phyloP scores from a whole-genome alignment of 2,329 filamentous ascomycete genomes.

The Fusarium sp. region DNA sequence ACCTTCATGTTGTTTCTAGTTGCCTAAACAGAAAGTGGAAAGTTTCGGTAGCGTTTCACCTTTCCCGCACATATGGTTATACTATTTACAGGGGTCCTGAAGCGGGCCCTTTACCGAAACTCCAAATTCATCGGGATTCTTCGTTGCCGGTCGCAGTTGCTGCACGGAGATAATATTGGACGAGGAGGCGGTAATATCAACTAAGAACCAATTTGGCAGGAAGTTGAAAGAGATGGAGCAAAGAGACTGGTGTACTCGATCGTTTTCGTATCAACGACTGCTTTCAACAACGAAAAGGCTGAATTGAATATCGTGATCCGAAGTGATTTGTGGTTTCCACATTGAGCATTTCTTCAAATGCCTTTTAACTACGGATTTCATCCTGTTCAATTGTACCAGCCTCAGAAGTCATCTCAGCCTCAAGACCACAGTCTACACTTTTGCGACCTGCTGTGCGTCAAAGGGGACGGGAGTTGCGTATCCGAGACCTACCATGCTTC shows the following conservation, averaged over 20 bases:
- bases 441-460: background rate
- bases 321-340: background rate
- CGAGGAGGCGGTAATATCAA: background rate
- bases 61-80: constrained; percentile 32
- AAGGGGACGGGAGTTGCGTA: constrained; percentile 39
- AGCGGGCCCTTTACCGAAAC: constrained; percentile 37
- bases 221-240: background rate
- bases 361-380: background rate
- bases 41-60: constrained; percentile 45
- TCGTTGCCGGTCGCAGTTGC: constrained; percentile 27
- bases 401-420: background rate
- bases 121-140: constrained; percentile 24
- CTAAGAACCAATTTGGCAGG: background rate
- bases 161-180: background rate
- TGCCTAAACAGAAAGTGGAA: constrained; percentile 23
- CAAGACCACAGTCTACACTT: background rate
- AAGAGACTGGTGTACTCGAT: background rate
- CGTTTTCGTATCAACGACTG: background rate
- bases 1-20: background rate
- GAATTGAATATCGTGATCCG: background rate
- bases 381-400: background rate
- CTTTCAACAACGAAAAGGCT: background rate
- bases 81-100: constrained; percentile 27
- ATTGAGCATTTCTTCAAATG: no score
- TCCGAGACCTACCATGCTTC: constrained; percentile 37